These are phyloP conservation scores for Microbotryum silenes-acaulis DNA, from an alignment of 1,284 basidiomycete species.

Conservation along the genomic window DNA sequence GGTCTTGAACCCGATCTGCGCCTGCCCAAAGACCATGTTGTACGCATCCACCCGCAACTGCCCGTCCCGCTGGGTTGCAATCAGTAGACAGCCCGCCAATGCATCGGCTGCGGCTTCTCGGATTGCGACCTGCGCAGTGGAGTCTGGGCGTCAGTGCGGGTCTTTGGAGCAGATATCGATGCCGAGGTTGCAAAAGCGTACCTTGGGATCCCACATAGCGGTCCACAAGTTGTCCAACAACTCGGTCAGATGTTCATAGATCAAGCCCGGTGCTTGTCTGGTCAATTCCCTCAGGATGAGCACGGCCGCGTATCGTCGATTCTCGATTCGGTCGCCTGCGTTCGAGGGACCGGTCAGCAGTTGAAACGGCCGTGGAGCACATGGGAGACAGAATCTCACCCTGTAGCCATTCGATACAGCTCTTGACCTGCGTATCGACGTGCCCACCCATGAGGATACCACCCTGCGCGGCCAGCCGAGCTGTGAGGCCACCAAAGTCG, in stretches of 20 bases:
- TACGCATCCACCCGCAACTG: constrained; percentile 48
- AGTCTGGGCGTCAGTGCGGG: constrained; percentile 45
- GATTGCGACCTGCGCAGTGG: constrained; percentile 41
- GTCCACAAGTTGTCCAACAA: constrained; percentile 87
- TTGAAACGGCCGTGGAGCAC: too few relatives aligned
- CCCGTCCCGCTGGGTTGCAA: constrained; percentile 39
- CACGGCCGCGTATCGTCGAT: constrained; percentile 71
- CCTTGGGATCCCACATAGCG: constrained; percentile 66
- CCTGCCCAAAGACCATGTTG: constrained; percentile 75
- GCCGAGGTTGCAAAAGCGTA: not conserved
- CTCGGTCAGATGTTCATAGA: constrained; percentile 68
- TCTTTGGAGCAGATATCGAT: not conserved
- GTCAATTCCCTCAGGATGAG: constrained; percentile 87
- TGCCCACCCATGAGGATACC: constrained; percentile 36
- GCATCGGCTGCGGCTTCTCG: constrained; percentile 86
- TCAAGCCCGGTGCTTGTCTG: constrained; percentile 66
- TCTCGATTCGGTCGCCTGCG: constrained; percentile 46
- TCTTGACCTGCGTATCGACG: constrained; percentile 38
- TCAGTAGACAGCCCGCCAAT: constrained; percentile 68
- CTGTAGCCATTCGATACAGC: constrained; percentile 39
- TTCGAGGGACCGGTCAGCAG: too few relatives aligned
- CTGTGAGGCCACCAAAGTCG: constrained; percentile 10
- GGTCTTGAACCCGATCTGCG: constrained; percentile 75
- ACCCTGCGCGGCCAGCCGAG: constrained; percentile 36
- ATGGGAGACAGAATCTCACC: constrained; percentile 13